These are phyloP conservation scores for Phyllosticta capitalensis DNA, from an alignment of 2,329 filamentous ascomycete species.

Conservation along the genomic window DNA sequence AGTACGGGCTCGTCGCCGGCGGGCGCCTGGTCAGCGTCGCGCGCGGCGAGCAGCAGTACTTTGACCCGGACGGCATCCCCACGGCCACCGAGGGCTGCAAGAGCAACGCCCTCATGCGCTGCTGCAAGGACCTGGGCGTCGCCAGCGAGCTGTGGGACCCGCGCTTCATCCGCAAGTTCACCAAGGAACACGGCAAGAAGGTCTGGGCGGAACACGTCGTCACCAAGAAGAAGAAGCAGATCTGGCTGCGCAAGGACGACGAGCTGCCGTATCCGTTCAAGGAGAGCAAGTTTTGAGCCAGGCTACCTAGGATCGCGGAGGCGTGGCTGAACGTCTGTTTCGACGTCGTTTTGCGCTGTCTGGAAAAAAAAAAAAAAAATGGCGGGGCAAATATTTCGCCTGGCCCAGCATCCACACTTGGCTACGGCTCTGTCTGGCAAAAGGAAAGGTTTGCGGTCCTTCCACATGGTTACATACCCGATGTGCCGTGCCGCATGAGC, in stretches of 20 bases:
- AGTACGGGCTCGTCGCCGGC: constrained; percentile 84
- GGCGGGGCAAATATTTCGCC: no score
- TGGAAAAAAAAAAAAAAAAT: no score
- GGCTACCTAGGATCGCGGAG: background rate
- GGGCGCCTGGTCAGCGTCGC: constrained; percentile 81
- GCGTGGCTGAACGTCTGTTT: background rate
- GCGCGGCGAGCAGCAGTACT: constrained; percentile 90
- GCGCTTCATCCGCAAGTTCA: constrained; percentile 75
- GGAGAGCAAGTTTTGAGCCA: constrained; percentile 12
- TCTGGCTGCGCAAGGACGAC: constrained; percentile 80
- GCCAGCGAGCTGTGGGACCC: constrained; percentile 97
- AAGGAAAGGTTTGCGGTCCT: no score
- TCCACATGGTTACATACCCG: no score
- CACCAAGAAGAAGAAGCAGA: constrained; percentile 82
- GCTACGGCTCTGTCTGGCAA: no score
- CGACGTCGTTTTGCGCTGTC: no score
- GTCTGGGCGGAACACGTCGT: constrained; percentile 79
- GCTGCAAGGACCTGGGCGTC: constrained; percentile 95
- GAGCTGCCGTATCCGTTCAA: constrained; percentile 57
- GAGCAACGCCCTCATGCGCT: constrained; percentile 94
- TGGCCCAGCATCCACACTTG: no score
- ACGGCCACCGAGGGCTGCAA: constrained; percentile 96
- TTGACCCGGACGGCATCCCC: constrained; percentile 78
- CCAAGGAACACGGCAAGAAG: constrained; percentile 64
- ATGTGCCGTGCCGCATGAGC: no score